These are phyloP conservation scores for Syzygium syzygioides DNA, from an alignment of 441 rosid genomes.

Conservation along the genomic window DNA sequence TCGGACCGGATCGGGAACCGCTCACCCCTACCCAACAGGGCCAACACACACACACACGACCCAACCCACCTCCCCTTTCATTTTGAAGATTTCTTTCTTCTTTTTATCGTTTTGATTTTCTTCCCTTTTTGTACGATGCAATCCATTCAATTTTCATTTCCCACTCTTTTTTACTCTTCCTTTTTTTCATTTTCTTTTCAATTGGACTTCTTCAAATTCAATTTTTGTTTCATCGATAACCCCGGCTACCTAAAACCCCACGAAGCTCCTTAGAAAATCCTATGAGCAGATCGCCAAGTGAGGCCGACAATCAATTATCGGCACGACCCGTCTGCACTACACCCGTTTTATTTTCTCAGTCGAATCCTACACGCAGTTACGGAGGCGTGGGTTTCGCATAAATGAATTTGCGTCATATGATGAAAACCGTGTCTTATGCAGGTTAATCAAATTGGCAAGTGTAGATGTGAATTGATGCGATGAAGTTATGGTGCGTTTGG, in stretches of 20 bases:
- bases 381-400: rapidly evolving
- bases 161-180: neutral
- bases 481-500: neutral
- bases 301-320: neutral
- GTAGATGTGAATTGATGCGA: neutral
- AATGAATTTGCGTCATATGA: neutral
- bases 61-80: neutral
- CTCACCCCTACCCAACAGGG: too few species aligned
- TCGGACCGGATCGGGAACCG: too few species aligned
- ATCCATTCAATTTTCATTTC: neutral
- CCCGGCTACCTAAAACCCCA: neutral
- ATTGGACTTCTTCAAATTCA: too few species aligned
- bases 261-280: neutral
- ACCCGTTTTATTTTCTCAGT: neutral
- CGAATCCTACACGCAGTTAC: neutral
- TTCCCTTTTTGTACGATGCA: neutral
- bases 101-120: neutral
- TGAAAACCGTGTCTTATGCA: neutral
- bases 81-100: neutral
- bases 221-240: neutral
- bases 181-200: neutral
- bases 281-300: rapidly evolving
- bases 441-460: neutral
- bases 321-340: neutral
- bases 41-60: too few species aligned